These are phyloP conservation scores for Sutorius australiensis DNA, from an alignment of 768 basidiomycete species.

Conservation along the genomic window DNA sequence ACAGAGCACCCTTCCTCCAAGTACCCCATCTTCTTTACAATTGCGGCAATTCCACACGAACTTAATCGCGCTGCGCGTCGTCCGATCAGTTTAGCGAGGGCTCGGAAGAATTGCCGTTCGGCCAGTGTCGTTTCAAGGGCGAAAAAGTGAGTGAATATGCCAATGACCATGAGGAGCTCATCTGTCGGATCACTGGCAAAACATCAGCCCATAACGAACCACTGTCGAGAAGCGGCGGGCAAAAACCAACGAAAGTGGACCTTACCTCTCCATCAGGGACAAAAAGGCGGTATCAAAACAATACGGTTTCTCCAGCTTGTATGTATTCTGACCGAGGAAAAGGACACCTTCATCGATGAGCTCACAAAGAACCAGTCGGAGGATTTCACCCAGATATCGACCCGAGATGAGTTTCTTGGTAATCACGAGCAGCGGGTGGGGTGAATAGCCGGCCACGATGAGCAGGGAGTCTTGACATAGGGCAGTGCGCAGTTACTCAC, in stretches of 20 bases:
- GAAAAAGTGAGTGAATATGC: conserved; percentile 97
- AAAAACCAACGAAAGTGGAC: background rate
- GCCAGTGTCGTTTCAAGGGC: conserved; percentile 93
- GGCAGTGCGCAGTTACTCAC: conserved; percentile 34
- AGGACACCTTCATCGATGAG: conserved; percentile 95
- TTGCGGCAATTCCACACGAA: conserved; percentile 94
- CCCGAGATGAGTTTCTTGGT: conserved; percentile 90
- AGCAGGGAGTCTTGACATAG: background rate
- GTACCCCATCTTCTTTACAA: conserved; percentile 92
- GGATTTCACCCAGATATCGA: conserved; percentile 92
- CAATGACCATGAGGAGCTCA: conserved; percentile 93
- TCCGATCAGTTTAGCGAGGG: conserved; percentile 85
- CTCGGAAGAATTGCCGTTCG: conserved; percentile 96
- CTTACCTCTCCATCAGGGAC: conserved; percentile 90
- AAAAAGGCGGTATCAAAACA: conserved; percentile 96
- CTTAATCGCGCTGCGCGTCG: conserved; percentile 86
- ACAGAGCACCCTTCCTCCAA: conserved; percentile 87
- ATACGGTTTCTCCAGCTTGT: conserved; percentile 94
- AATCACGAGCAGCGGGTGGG: background rate
- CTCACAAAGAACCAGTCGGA: conserved; percentile 92
- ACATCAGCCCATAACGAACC: background rate
- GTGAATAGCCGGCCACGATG: background rate
- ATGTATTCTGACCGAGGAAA: conserved; percentile 97
- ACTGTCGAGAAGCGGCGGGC: background rate
- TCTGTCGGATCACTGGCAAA: conserved; percentile 83